phyloP scores from a whole-genome alignment of 306 rosid genomes.

The Rosa persica region DNA sequence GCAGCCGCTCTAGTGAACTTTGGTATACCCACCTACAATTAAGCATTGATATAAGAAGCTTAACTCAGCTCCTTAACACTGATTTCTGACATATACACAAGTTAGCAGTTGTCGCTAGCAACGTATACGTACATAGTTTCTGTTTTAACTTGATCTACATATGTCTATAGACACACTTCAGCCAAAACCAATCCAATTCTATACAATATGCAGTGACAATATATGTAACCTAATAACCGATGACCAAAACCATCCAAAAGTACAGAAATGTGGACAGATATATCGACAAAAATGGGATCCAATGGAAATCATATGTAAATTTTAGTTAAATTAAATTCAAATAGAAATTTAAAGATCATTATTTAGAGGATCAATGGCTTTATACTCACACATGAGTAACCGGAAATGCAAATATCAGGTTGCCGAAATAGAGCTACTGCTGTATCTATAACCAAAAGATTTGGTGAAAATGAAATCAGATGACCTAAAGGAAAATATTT shows the following conservation, averaged over 20 bases:
- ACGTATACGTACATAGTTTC: not conserved
- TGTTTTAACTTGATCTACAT: too few relatives aligned
- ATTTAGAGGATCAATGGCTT: not conserved
- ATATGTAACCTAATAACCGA: not conserved
- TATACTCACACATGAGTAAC: not conserved
- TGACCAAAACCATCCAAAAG: too few relatives aligned
- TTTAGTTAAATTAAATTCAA: not conserved
- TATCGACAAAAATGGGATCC: not conserved
- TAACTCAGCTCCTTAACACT: too few relatives aligned
- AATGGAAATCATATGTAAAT: too few relatives aligned
- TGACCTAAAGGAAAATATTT: not conserved
- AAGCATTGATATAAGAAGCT: not conserved
- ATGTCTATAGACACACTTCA: not conserved
- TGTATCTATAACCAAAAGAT: not conserved
- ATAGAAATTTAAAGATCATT: too few relatives aligned
- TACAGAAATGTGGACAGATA: too few relatives aligned
- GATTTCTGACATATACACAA: too few relatives aligned
- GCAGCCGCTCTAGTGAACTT: not conserved
- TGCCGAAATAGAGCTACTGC: not conserved
- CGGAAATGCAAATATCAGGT: not conserved
- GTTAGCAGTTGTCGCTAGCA: not conserved
- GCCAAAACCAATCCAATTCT: too few relatives aligned
- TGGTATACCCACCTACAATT: not conserved
- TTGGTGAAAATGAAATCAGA: too few relatives aligned
- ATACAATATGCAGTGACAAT: not conserved